Conservation (phyloP, 352 stramenopile genomes). For the Phytopythium cucurbitacearum region DNA sequence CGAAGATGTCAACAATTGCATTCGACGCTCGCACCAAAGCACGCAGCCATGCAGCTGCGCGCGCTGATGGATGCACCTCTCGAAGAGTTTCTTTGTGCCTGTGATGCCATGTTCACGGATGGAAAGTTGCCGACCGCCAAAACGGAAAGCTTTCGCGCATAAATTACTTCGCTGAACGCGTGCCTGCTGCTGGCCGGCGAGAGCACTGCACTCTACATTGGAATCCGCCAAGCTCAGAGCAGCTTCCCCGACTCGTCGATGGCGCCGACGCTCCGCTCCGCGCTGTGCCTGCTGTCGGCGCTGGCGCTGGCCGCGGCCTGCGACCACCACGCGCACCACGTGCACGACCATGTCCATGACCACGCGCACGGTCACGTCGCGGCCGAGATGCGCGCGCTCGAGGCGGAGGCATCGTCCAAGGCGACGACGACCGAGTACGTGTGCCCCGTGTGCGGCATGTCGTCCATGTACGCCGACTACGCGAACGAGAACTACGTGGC, state of each 20-base stretch:
- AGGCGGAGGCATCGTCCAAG: constrained; percentile 15
- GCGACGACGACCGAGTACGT: constrained; percentile 44
- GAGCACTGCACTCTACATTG: too few species aligned
- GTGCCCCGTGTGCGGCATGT: constrained; percentile 76
- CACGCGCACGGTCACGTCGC: constrained; percentile 11
- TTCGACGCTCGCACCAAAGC: too few species aligned
- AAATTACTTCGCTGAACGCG: too few species aligned
- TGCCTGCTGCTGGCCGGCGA: too few species aligned
- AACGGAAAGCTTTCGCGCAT: too few species aligned
- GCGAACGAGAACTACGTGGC: constrained; percentile 59
- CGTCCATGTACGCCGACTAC: constrained; percentile 32
- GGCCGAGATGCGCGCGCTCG: constrained; percentile 8
- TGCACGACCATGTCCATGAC: constrained; percentile 3
- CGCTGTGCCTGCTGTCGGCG: constrained; percentile 1
- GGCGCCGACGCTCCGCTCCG: not conserved
- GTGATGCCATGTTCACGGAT: too few species aligned
- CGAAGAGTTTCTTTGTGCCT: too few species aligned
- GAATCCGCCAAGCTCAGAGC: too few species aligned
- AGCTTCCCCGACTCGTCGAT: not conserved
- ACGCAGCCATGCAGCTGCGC: too few species aligned
- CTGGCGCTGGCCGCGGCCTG: constrained; percentile 16
- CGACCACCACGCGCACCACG: constrained; percentile 9
- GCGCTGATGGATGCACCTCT: too few species aligned
- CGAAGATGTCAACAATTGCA: too few species aligned
- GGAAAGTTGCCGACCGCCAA: too few species aligned